These are phyloP conservation scores for Umbelopsis isabellina DNA, from an alignment of 192 early-diverging fungal genomes.

Conservation along the genomic window DNA sequence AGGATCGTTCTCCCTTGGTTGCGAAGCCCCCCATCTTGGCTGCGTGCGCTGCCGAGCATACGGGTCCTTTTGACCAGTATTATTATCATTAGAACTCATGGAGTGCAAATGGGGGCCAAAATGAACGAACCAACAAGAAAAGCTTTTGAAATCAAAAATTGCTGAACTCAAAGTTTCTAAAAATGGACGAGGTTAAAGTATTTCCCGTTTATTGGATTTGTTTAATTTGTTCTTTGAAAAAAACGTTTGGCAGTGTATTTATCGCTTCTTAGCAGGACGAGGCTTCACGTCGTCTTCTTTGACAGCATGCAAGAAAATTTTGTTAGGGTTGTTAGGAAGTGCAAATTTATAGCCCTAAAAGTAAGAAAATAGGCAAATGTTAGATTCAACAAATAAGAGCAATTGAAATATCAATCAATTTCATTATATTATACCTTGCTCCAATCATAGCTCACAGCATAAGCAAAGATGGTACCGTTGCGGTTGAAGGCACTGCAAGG, in stretches of 20 bases:
- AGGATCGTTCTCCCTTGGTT: slow-evolving; percentile 27
- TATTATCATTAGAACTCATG: slow-evolving; percentile 12
- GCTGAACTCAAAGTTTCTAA: not conserved
- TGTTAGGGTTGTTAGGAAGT: slow-evolving; percentile 60
- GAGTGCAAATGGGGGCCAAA: not conserved
- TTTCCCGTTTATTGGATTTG: not conserved
- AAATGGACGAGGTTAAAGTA: slow-evolving; percentile 3
- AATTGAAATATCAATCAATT: not conserved
- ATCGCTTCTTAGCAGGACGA: slow-evolving; percentile 52
- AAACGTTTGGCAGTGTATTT: slow-evolving; percentile 7
- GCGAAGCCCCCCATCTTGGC: not conserved
- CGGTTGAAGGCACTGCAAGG: slow-evolving; percentile 72
- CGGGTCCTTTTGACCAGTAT: not conserved
- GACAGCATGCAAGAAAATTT: slow-evolving; percentile 79
- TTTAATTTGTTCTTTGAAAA: not conserved
- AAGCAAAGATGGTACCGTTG: slow-evolving; percentile 90
- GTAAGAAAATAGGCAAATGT: slow-evolving; percentile 35
- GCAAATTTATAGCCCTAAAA: slow-evolving; percentile 72
- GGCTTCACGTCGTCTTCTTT: slow-evolving; percentile 85
- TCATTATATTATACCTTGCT: slow-evolving; percentile 51
- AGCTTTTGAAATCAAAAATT: not conserved
- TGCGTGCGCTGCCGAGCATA: not conserved
- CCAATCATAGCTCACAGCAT: slow-evolving; percentile 90
- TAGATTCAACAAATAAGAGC: not conserved
- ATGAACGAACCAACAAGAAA: not conserved